These are phyloP conservation scores for Mucor piriformis DNA, from an alignment of 371 early-diverging fungal species.

Conservation along the genomic window DNA sequence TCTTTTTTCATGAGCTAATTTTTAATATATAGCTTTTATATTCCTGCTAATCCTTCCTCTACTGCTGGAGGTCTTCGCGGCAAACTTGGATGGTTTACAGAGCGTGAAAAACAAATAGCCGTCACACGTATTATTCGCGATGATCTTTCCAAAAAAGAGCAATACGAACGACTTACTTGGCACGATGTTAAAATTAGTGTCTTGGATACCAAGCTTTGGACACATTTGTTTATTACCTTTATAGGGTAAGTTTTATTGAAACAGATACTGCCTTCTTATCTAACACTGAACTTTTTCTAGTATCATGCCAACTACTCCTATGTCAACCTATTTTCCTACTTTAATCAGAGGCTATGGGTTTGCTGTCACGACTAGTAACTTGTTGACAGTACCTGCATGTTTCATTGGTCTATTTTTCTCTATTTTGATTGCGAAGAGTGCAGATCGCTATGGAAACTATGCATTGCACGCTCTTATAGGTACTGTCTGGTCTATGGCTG, in stretches of 20 bases:
- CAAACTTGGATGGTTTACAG: slow-evolving; percentile 41
- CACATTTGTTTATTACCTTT: slow-evolving; percentile 44
- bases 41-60: slow-evolving; percentile 45
- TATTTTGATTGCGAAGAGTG: slow-evolving; percentile 46
- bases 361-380: slow-evolving; percentile 49
- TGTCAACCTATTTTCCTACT: slow-evolving; percentile 54
- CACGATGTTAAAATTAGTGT: slow-evolving; percentile 41
- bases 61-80: slow-evolving; percentile 46
- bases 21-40: slow-evolving; percentile 35
- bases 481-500: slow-evolving; percentile 39
- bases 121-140: slow-evolving; percentile 59
- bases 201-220: slow-evolving; percentile 49
- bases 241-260: slow-evolving; percentile 38
- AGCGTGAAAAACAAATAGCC: slow-evolving; percentile 49
- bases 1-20: background rate
- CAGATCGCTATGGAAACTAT: slow-evolving; percentile 47
- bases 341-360: slow-evolving; percentile 56
- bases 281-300: slow-evolving; percentile 33
- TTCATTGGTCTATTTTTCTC: slow-evolving; percentile 46
- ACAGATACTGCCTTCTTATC: background rate
- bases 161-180: slow-evolving; percentile 29
- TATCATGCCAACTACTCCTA: slow-evolving; percentile 45
- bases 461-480: slow-evolving; percentile 51
- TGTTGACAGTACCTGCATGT: slow-evolving; percentile 56
- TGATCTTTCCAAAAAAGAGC: slow-evolving; percentile 50